phyloP scores from a whole-genome alignment of 768 basidiomycete genomes.

The Naematelia encephala region DNA sequence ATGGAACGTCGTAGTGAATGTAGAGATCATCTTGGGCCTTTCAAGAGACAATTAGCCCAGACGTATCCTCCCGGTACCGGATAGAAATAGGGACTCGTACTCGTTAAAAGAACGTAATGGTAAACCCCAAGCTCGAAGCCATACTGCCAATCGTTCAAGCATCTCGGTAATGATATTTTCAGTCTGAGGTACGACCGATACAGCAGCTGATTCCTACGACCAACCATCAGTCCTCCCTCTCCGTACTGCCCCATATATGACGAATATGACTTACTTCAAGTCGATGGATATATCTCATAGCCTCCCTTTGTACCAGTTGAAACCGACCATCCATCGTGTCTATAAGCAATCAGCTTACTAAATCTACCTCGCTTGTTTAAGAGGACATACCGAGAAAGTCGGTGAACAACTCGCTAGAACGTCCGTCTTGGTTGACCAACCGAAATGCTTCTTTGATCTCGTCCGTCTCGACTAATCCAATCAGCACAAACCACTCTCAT shows the following conservation, averaged over 20 bases:
- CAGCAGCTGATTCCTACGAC: conserved; percentile 6
- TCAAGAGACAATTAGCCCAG: not conserved
- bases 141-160: conserved; percentile 38
- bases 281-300: conserved; percentile 29
- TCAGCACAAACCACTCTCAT: not conserved
- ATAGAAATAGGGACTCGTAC: no score
- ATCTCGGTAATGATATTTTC: conserved; percentile 31
- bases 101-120: conserved; percentile 37
- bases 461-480: conserved; percentile 26
- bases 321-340: conserved; percentile 36
- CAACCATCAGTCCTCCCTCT: conserved; percentile 10
- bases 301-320: conserved; percentile 34
- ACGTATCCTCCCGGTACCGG: no score
- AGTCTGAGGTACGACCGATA: conserved; percentile 11
- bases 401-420: conserved; percentile 12
- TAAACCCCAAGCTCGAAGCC: conserved; percentile 43
- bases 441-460: conserved; percentile 26
- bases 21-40: conserved; percentile 29
- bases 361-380: not conserved
- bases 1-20: conserved; percentile 37
- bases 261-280: conserved; percentile 15
- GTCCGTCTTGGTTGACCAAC: conserved; percentile 9
- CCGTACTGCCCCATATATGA: not conserved
- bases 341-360: conserved; percentile 3
- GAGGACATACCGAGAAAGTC: conserved; percentile 33